Percentiles rank a stretch among this genome's conserved stretches.
These are phyloP conservation scores for Athelia sp. DNA, from an alignment of 1,284 basidiomycete genomes.

Conservation along the genomic window DNA sequence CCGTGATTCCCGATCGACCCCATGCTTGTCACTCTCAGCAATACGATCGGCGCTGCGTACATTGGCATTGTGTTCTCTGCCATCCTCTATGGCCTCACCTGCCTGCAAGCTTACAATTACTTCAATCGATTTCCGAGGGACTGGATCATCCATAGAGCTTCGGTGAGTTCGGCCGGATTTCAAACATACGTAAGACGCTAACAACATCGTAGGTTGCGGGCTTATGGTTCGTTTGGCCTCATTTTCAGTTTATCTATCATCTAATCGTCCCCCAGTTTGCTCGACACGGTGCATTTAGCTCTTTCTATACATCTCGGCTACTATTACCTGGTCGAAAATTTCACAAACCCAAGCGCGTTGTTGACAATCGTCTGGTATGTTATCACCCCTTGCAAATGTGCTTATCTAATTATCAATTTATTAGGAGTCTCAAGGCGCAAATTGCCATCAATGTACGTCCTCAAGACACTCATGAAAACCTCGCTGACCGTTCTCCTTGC, in stretches of 20 bases:
- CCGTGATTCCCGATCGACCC: background rate
- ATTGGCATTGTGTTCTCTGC: background rate
- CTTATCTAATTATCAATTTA: background rate
- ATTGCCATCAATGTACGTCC: conserved; percentile 1
- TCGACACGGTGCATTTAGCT: conserved; percentile 1
- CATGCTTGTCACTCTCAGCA: background rate
- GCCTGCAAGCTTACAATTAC: background rate
- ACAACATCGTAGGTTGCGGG: background rate
- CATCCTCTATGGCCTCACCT: background rate
- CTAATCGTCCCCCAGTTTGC: background rate
- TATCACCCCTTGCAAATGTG: background rate
- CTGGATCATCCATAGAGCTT: background rate
- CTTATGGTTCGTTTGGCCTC: background rate
- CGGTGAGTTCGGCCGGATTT: background rate
- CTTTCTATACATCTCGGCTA: background rate
- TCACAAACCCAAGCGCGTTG: background rate
- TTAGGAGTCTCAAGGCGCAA: background rate
- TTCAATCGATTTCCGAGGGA: background rate
- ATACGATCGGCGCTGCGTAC: background rate
- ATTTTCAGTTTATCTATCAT: background rate
- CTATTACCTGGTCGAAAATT: background rate
- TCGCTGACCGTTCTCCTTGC: background rate
- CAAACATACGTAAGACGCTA: background rate
- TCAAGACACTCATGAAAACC: background rate
- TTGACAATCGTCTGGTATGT: background rate